Conservation (phyloP, 208 protist species). For the Leishmania amazonensis region DNA sequence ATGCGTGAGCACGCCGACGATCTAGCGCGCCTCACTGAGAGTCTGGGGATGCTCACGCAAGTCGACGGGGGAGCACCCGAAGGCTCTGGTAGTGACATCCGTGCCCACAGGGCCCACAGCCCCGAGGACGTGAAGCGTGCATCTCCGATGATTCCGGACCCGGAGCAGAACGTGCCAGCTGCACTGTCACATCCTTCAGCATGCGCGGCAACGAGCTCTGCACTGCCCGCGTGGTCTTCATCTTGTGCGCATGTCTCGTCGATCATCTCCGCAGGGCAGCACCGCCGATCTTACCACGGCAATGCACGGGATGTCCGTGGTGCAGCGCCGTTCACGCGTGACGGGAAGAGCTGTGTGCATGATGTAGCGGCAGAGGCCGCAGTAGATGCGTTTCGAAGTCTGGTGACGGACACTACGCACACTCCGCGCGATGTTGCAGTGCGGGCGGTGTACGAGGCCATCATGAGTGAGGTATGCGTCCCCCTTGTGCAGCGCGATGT, state of each 20-base stretch:
- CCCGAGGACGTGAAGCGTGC: background rate
- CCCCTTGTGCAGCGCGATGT: constrained; percentile 28
- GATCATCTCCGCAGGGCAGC: constrained; percentile 1
- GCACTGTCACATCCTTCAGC: background rate
- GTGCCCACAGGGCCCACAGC: background rate
- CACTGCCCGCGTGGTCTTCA: background rate
- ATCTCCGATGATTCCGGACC: background rate
- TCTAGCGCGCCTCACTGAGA: constrained; percentile 10
- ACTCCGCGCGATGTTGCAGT: constrained; percentile 35
- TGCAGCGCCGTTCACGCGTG: background rate
- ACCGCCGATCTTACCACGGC: background rate
- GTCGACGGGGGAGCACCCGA: background rate
- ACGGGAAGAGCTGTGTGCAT: background rate
- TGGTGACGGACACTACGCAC: constrained; percentile 32
- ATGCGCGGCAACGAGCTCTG: background rate
- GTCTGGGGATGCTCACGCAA: constrained; percentile 8
- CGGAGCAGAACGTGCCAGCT: background rate
- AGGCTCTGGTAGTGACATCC: background rate
- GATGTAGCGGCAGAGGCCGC: background rate
- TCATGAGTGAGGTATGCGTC: constrained; percentile 34
- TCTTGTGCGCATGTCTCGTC: background rate
- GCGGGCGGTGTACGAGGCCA: constrained; percentile 47
- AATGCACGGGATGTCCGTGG: background rate
- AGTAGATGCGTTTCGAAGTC: constrained; percentile 17
- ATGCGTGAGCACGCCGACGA: constrained; percentile 16